Conservation (phyloP, 495 filamentous ascomycete species). For the Hapsidospora chrysogenum region DNA sequence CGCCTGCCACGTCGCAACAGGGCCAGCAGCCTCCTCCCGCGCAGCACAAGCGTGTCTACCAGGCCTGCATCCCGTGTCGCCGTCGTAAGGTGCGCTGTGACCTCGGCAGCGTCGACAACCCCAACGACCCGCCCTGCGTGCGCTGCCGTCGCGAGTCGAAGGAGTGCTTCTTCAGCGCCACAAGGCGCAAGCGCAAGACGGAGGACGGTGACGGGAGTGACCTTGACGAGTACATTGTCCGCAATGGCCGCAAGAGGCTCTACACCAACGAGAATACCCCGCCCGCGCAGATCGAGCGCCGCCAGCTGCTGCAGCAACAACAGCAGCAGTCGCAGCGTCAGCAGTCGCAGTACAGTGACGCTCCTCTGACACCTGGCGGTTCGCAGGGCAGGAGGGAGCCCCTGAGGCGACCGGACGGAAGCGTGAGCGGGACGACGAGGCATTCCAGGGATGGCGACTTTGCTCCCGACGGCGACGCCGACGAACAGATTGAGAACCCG, state of each 20-base stretch:
- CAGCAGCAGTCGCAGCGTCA: no score
- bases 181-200: slow-evolving; percentile 74
- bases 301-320: no score
- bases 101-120: slow-evolving; percentile 84
- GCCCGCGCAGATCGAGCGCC: slow-evolving; percentile 19
- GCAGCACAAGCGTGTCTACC: slow-evolving; percentile 61
- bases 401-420: slow-evolving; percentile 28
- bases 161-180: slow-evolving; percentile 95
- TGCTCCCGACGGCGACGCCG: slow-evolving; percentile 21
- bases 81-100: slow-evolving; percentile 89
- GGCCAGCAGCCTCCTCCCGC: slow-evolving; percentile 4
- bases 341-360: slow-evolving; percentile 26
- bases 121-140: slow-evolving; percentile 84
- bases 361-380: slow-evolving; percentile 46
- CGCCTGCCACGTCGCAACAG: no score
- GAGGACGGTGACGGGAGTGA: slow-evolving; percentile 40
- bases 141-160: slow-evolving; percentile 86
- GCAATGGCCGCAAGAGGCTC: slow-evolving; percentile 36
- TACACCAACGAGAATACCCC: slow-evolving; percentile 19
- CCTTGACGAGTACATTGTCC: slow-evolving; percentile 33
- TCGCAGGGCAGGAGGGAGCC: slow-evolving; percentile 40
- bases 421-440: slow-evolving; percentile 10
- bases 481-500: slow-evolving; percentile 35
- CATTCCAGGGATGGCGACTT: slow-evolving; percentile 20
- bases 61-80: slow-evolving; percentile 82